Conservation (phyloP, 306 rosid species). For the Carpinus viminea region DNA sequence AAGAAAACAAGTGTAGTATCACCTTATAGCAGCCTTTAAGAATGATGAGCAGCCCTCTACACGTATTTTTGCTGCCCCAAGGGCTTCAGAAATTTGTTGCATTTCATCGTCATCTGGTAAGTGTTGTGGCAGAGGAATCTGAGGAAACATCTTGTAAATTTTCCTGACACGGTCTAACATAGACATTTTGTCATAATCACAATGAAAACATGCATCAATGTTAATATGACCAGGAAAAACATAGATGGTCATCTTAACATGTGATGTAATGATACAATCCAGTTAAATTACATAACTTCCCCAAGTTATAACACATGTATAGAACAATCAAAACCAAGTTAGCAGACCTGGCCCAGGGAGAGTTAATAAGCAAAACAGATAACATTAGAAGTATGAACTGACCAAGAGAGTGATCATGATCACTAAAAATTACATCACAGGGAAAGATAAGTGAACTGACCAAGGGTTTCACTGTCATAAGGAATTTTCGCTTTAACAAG, state of each 20-base stretch:
- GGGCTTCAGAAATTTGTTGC: constrained; percentile 77
- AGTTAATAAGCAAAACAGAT: constrained; percentile 13
- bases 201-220: constrained; percentile 15
- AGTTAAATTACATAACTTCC: neutral
- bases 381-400: constrained; percentile 8
- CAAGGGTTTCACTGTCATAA: constrained; percentile 61
- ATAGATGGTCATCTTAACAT: constrained; percentile 20
- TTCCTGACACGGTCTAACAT: constrained; percentile 65
- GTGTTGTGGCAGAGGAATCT: constrained; percentile 65
- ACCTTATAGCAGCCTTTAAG: constrained; percentile 89
- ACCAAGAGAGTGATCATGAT: neutral
- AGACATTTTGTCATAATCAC: constrained; percentile 39
- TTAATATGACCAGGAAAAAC: constrained; percentile 10
- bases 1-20: constrained; percentile 24
- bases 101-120: constrained; percentile 75
- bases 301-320: constrained; percentile 8
- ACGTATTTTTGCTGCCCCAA: constrained; percentile 80
- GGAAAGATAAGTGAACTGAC: constrained; percentile 50
- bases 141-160: constrained; percentile 72
- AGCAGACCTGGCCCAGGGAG: constrained; percentile 23
- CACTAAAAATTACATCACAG: constrained; percentile 22
- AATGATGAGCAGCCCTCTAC: constrained; percentile 93
- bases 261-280: constrained; percentile 14
- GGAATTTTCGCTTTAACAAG: constrained; percentile 78
- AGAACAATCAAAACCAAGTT: constrained; percentile 24